Percentiles rank a stretch among this genome's conserved stretches.
These are phyloP conservation scores for Penicillium simplicissimum DNA, from an alignment of 495 filamentous ascomycete genomes.

Conservation along the genomic window DNA sequence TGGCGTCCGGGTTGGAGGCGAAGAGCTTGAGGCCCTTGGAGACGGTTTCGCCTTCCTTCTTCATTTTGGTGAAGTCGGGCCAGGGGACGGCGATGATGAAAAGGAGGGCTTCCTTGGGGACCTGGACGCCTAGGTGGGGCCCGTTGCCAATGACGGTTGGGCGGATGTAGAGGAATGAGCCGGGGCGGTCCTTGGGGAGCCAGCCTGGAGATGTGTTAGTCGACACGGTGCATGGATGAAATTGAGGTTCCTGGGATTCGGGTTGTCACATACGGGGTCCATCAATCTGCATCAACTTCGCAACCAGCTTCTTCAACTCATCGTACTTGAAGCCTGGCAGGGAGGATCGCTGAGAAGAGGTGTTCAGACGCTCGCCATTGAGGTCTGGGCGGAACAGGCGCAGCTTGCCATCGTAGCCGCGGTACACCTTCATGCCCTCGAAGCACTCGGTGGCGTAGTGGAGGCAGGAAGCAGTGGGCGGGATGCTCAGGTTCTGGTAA, in stretches of 20 bases:
- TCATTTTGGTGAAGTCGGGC: conserved; percentile 54
- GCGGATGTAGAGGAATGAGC: conserved; percentile 72
- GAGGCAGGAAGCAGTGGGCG: conserved; percentile 80
- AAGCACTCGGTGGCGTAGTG: conserved; percentile 95
- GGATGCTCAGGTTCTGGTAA: conserved; percentile 76
- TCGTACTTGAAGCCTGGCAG: conserved; percentile 71
- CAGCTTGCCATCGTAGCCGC: conserved; percentile 76
- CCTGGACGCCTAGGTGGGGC: conserved; percentile 75
- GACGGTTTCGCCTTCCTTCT: conserved; percentile 27
- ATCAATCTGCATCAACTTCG: conserved; percentile 58
- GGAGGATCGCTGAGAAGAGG: conserved; percentile 70
- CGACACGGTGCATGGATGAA: neutral
- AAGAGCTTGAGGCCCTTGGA: conserved; percentile 70
- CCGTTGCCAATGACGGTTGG: conserved; percentile 86
- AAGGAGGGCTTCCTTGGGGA: conserved; percentile 78
- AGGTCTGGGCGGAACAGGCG: conserved; percentile 82
- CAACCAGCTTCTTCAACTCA: conserved; percentile 74
- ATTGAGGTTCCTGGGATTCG: too few species aligned
- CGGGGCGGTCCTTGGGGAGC: conserved; percentile 66
- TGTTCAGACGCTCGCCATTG: conserved; percentile 73
- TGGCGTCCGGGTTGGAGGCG: conserved; percentile 71
- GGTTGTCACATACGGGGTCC: conserved; percentile 37
- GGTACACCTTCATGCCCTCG: conserved; percentile 87
- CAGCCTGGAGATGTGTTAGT: conserved; percentile 54
- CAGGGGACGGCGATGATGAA: conserved; percentile 79